Evolutionary conservation across 192 early-diverging fungal genomes (phyloP), one percentile per base, ranked within the genome.

Genomic region (Kickxella alabastrina): DNA sequence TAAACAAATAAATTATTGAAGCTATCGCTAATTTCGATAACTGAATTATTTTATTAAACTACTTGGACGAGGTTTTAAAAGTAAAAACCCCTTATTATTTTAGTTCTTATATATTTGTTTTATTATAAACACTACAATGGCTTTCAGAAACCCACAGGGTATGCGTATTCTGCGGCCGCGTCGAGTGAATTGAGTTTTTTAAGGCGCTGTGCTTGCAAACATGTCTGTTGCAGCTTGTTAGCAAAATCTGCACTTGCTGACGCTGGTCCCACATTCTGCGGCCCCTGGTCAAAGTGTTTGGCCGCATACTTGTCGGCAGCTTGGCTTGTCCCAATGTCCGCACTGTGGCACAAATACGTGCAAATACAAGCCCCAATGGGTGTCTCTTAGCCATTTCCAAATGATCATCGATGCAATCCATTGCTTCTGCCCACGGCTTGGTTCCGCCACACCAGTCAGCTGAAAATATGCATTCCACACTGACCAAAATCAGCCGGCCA

Each of bases 401-500:
- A 13, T 39, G 8, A 15, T 10, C 18, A 0, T 35, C 22, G 10
- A 35, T 17, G 12, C 38, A 32, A 23, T 1, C 27, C 37, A 18
- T 44, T 37, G 6, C 31, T 17, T 1, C 23, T 10, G 15, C 9
- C 13, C 2, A 5, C 8, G 31, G 34, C 31, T 26, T 54, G 26
- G 45, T 47, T 14, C 29, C 45, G 29, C 52, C 21, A 41, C 24
- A 15, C 56, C 56, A 34, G 37, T 24, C 23, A 28, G 18, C 23
- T 7, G 26, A 13, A 43, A 59, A 59, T 36, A 45, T 28, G 43
- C 57, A 59, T 4, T 52, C 57, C 12, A 59, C 35, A 14, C 47
- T 36, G 29, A 28, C 49, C 10, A 59, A 40, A 8, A 52, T 34
- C 23, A 59, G 28, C 10, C 49, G 10, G 12, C 22, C 34, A 18